Evolutionary conservation across 306 rosid species (phyloP).

Genomic region (Casuarina glauca): DNA sequence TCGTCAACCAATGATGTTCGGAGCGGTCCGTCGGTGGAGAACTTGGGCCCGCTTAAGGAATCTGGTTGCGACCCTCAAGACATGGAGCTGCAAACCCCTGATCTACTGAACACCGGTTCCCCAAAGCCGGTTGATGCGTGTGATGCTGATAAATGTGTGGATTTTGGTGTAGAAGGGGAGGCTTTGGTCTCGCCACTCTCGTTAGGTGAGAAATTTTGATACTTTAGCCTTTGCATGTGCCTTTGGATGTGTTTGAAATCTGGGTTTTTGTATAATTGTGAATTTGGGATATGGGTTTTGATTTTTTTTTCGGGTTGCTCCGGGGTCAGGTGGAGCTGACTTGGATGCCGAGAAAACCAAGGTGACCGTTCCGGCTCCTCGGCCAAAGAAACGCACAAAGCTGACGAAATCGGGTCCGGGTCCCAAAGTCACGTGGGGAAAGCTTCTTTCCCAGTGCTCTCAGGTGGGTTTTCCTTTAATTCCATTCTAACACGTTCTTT

Average conservation of each 20-base stretch:
- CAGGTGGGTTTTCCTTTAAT: conserved; percentile 55
- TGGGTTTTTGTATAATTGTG: conserved; percentile 24
- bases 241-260: not conserved
- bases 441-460: conserved; percentile 84
- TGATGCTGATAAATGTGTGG: conserved; percentile 58
- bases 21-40: conserved; percentile 44
- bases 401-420: conserved; percentile 33
- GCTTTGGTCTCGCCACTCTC: conserved; percentile 58
- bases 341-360: conserved; percentile 51
- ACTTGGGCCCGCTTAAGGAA: conserved; percentile 61
- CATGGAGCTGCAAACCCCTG: conserved; percentile 59
- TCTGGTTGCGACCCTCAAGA: conserved; percentile 59
- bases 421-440: conserved; percentile 75
- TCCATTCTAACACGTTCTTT: conserved; percentile 8
- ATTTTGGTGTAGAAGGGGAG: conserved; percentile 44
- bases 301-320: conserved; percentile 26
- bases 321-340: conserved; percentile 47
- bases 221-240: conserved; percentile 2
- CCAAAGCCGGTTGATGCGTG: conserved; percentile 48
- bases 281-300: conserved; percentile 35
- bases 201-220: conserved; percentile 40
- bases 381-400: conserved; percentile 59
- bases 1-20: conserved; percentile 57
- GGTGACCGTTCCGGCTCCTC: conserved; percentile 31
- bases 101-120: conserved; percentile 60